Conservation (phyloP, 169 alveolate species). For the Hepatocystis sp. region DNA sequence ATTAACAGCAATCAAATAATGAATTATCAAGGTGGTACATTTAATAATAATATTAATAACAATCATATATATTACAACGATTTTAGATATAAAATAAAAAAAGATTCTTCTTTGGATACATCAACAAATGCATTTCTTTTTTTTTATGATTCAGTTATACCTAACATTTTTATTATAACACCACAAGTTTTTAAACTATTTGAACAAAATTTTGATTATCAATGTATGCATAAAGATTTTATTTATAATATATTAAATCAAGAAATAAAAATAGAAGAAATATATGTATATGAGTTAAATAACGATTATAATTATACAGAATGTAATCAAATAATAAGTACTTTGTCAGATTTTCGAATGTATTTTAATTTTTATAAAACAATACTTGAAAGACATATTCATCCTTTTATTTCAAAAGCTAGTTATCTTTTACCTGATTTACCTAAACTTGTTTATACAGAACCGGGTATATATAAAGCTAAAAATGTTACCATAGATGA, state of each 20-base stretch:
- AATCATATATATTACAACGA: too few relatives aligned
- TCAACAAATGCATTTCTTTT: conserved; percentile 24
- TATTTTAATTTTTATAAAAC: conserved; percentile 62
- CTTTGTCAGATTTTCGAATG: conserved; percentile 59
- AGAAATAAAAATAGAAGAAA: conserved; percentile 74
- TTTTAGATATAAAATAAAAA: too few relatives aligned
- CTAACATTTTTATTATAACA: conserved; percentile 66
- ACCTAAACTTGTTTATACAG: conserved; percentile 25
- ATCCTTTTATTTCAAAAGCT: conserved; percentile 60
- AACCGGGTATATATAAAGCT: conserved; percentile 39
- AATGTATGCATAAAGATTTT: conserved; percentile 54
- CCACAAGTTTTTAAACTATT: conserved; percentile 66
- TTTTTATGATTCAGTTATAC: conserved; percentile 32
- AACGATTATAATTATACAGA: conserved; percentile 58
- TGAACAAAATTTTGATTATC: conserved; percentile 74
- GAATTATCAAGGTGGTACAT: too few relatives aligned
- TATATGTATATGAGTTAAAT: conserved; percentile 47
- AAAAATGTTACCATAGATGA: conserved; percentile 40
- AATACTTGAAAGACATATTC: conserved; percentile 65
- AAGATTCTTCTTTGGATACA: conserved; percentile 8
- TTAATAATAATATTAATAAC: too few relatives aligned
- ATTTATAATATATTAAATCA: conserved; percentile 62
- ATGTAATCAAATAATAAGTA: conserved; percentile 62
- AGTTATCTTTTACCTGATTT: conserved; percentile 42
- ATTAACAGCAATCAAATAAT: too few relatives aligned